A percentile compares a stretch with the other conserved stretches of the same genome.
These are phyloP conservation scores for Lathyrus sativus DNA, from an alignment of 306 rosid species.

Conservation along the genomic window DNA sequence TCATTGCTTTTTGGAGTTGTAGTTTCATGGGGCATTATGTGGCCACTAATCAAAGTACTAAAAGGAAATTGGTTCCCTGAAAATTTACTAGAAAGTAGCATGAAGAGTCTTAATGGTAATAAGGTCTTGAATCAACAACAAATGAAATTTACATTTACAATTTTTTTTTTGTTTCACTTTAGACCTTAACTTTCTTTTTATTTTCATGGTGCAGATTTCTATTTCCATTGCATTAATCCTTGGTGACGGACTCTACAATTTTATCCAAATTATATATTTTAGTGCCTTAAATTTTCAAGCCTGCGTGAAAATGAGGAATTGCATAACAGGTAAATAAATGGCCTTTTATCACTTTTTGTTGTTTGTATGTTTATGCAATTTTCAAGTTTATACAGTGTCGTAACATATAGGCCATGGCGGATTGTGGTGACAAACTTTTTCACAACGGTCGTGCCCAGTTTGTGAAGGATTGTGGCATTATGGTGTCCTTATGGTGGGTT, in stretches of 20 bases:
- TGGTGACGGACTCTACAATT: conserved; percentile 90
- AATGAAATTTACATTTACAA: neutral
- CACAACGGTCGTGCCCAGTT: neutral
- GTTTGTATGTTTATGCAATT: neutral
- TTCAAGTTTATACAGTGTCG: neutral
- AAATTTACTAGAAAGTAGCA: conserved; percentile 71
- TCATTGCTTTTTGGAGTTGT: conserved; percentile 80
- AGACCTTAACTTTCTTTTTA: conserved; percentile 24
- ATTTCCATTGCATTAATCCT: conserved; percentile 82
- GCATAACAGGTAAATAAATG: conserved; percentile 48
- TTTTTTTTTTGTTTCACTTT: neutral
- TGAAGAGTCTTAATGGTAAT: conserved; percentile 90
- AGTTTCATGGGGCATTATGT: conserved; percentile 91
- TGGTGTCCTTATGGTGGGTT: neutral
- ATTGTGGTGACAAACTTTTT: neutral
- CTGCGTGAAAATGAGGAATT: conserved; percentile 48
- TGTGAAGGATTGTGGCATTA: neutral
- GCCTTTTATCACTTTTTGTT: neutral
- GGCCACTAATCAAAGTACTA: conserved; percentile 77
- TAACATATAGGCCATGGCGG: neutral
- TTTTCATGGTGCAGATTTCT: conserved; percentile 62
- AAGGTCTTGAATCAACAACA: conserved; percentile 52
- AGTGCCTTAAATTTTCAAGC: conserved; percentile 55
- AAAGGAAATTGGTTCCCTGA: conserved; percentile 86
- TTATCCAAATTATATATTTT: conserved; percentile 61